Percentiles rank a stretch among this genome's conserved stretches.
Evolutionary conservation across 768 basidiomycete genomes (phyloP).

Genomic region (Chalciporus sphaerocephalus): DNA sequence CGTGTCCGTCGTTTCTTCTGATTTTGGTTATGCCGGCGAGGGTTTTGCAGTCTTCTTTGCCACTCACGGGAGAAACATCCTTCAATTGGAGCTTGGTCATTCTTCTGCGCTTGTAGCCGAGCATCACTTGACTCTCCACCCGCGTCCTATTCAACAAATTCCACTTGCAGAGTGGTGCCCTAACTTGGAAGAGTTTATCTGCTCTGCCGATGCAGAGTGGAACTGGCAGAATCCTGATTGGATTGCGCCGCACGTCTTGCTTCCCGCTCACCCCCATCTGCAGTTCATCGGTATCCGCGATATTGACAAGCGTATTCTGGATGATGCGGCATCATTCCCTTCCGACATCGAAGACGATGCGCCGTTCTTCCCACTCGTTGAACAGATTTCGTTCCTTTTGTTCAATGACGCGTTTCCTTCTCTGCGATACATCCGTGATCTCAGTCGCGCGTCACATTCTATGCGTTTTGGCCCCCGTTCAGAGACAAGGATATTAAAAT

Average conservation of each 20-base stretch:
- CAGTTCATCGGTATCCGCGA: slow-evolving; percentile 70
- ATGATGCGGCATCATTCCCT: slow-evolving; percentile 36
- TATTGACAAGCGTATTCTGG: slow-evolving; percentile 57
- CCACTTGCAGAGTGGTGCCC: slow-evolving; percentile 69
- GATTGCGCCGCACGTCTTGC: slow-evolving; percentile 72
- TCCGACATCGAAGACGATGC: slow-evolving; percentile 37
- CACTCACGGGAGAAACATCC: slow-evolving; percentile 56
- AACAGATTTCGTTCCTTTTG: slow-evolving; percentile 61
- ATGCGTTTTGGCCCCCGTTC: slow-evolving; percentile 41
- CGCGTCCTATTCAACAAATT: slow-evolving; percentile 34
- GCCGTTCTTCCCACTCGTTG: slow-evolving; percentile 59
- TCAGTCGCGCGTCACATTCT: slow-evolving; percentile 54
- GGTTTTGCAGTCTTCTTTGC: slow-evolving; percentile 66
- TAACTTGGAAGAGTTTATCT: slow-evolving; percentile 64
- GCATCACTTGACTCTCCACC: slow-evolving; percentile 53
- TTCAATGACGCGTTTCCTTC: slow-evolving; percentile 57
- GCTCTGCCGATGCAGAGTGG: slow-evolving; percentile 76
- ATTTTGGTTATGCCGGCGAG: slow-evolving; percentile 62
- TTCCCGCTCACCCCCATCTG: slow-evolving; percentile 58
- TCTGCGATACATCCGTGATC: slow-evolving; percentile 58
- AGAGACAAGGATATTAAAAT: slow-evolving; percentile 36
- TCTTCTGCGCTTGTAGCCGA: slow-evolving; percentile 63
- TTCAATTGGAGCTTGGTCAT: slow-evolving; percentile 70
- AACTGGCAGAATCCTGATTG: slow-evolving; percentile 76
- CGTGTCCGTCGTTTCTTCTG: slow-evolving; percentile 64